Percentiles rank a stretch among this genome's conserved stretches.
Conservation (phyloP, 2,329 filamentous ascomycete species). For the Akanthomyces uredinophilus region DNA sequence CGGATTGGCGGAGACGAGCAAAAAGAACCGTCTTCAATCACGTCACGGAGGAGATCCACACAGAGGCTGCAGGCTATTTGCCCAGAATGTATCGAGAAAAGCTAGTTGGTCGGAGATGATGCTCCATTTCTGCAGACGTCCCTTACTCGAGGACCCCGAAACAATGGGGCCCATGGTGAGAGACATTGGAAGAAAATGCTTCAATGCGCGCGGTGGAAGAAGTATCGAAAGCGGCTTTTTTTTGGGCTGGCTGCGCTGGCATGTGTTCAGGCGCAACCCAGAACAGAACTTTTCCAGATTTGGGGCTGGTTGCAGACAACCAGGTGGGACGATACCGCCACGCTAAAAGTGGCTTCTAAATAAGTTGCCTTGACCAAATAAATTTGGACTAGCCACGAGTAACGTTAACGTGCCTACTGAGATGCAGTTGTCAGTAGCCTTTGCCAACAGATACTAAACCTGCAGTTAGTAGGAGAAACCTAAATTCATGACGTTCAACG, state of each 20-base stretch:
- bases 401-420: too few relatives aligned
- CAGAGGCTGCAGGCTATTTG: neutral
- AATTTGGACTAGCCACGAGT: too few relatives aligned
- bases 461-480: too few relatives aligned
- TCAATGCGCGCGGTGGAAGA: too few relatives aligned
- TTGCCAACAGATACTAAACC: too few relatives aligned
- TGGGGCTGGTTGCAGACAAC: neutral
- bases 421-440: neutral
- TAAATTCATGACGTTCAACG: too few relatives aligned
- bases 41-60: constrained; percentile 11
- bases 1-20: neutral
- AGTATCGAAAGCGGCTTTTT: neutral
- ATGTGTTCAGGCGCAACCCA: neutral
- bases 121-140: neutral
- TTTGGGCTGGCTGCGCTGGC: neutral
- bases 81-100: neutral
- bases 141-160: neutral
- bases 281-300: neutral
- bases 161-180: neutral
- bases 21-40: constrained; percentile 6
- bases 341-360: too few relatives aligned
- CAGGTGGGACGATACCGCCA: too few relatives aligned
- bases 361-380: too few relatives aligned
- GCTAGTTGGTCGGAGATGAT: neutral
- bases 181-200: neutral